Conservation (phyloP, 108 stramenopile species). For the Conticribra guillardii region DNA sequence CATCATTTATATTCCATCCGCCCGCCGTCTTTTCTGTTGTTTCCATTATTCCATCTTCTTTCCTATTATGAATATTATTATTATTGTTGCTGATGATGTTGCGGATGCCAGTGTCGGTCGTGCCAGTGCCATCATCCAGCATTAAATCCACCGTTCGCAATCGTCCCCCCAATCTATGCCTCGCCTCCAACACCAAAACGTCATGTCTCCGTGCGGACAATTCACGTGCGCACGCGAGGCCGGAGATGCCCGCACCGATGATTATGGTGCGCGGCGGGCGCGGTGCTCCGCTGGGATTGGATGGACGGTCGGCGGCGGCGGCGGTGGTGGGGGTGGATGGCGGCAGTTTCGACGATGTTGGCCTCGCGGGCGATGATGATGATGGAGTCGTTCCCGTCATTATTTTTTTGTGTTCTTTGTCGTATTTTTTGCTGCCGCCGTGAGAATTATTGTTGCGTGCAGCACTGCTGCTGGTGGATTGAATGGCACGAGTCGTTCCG, state of each 20-base stretch:
- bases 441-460: too few relatives aligned
- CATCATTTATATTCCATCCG: background rate
- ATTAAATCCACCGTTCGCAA: slow-evolving; percentile 53
- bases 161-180: slow-evolving; percentile 70
- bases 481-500: too few relatives aligned
- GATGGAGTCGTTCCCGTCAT: too few relatives aligned
- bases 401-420: too few relatives aligned
- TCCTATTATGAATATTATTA: too few relatives aligned
- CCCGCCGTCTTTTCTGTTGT: background rate
- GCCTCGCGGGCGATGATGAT: too few relatives aligned
- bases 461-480: too few relatives aligned
- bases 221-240: slow-evolving; percentile 81
- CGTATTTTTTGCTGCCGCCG: too few relatives aligned
- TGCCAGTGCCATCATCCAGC: too few relatives aligned
- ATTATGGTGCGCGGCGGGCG: slow-evolving; percentile 69
- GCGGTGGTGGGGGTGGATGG: background rate
- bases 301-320: background rate
- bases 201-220: slow-evolving; percentile 71
- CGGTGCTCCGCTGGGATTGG: slow-evolving; percentile 7
- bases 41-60: too few relatives aligned
- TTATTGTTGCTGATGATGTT: background rate
- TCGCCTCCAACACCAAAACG: slow-evolving; percentile 79
- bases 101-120: too few relatives aligned
- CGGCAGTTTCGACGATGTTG: too few relatives aligned
- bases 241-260: slow-evolving; percentile 76